phyloP scores from a whole-genome alignment of 257 asterid genomes.

The Nicotiana tomentosiformis region DNA sequence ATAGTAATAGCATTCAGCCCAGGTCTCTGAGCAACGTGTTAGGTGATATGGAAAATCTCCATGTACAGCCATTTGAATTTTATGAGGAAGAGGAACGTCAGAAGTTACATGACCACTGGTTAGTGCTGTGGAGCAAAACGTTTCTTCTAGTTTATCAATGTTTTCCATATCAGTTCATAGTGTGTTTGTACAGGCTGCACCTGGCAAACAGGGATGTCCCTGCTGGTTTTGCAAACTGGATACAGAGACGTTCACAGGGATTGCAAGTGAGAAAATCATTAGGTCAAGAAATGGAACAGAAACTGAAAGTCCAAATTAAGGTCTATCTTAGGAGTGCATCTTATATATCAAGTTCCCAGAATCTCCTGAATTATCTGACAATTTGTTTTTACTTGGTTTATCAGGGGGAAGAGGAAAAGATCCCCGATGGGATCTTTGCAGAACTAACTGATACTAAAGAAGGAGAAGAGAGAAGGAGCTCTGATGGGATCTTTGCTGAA shows the following conservation, averaged over 20 bases:
- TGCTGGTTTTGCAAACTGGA: conserved; percentile 52
- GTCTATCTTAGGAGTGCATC: conserved; percentile 25
- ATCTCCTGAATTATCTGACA: not conserved
- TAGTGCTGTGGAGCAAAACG: conserved; percentile 24
- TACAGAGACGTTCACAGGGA: conserved; percentile 40
- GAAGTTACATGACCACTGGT: conserved; percentile 82
- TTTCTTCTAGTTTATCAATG: conserved; percentile 15
- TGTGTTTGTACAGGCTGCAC: conserved; percentile 50
- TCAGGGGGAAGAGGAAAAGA: conserved; percentile 38
- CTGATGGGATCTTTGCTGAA: conserved; percentile 30
- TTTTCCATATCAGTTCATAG: not conserved
- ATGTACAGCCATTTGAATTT: conserved; percentile 82
- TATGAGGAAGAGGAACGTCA: conserved; percentile 90
- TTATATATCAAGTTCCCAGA: not conserved
- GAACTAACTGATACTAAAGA: conserved; percentile 33
- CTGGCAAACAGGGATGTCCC: conserved; percentile 63
- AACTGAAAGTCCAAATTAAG: conserved; percentile 34
- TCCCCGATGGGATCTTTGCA: conserved; percentile 21
- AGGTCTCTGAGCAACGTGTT: conserved; percentile 69
- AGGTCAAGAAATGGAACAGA: conserved; percentile 58
- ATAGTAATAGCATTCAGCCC: conserved; percentile 62
- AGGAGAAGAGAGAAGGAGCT: conserved; percentile 26
- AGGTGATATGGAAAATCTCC: conserved; percentile 62
- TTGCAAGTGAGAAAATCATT: conserved; percentile 36
- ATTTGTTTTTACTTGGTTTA: conserved; percentile 28